Evolutionary conservation across 768 basidiomycete species (phyloP).

Genomic region (Suillus subaureus): DNA sequence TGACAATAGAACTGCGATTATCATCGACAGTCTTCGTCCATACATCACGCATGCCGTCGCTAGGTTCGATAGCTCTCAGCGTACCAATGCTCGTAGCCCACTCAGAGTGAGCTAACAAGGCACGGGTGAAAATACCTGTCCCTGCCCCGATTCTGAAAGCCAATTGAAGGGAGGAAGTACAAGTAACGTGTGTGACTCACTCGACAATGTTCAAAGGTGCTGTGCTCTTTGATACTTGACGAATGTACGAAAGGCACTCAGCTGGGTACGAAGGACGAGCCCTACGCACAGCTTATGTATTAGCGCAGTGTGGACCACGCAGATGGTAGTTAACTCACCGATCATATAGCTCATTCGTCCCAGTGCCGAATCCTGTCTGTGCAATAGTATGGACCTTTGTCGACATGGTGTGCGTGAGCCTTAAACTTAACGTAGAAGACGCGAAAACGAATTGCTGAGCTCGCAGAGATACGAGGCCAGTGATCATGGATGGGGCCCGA

Average conservation of each 20-base stretch:
- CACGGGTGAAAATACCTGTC: constrained; percentile 88
- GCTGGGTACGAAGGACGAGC: constrained; percentile 84
- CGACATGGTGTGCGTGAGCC: constrained; percentile 26
- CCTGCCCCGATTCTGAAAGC: constrained; percentile 72
- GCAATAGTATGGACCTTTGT: constrained; percentile 63
- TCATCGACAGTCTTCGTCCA: constrained; percentile 63
- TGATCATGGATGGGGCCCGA: constrained; percentile 5
- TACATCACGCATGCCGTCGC: constrained; percentile 78
- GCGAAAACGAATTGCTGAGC: neutral
- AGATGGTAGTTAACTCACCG: constrained; percentile 39
- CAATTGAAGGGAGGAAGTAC: constrained; percentile 6
- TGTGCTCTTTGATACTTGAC: constrained; percentile 40
- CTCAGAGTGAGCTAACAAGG: constrained; percentile 65
- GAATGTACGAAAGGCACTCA: constrained; percentile 62
- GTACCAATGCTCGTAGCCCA: constrained; percentile 52
- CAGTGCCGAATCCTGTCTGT: constrained; percentile 70
- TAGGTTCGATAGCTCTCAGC: constrained; percentile 80
- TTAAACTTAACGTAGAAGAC: neutral
- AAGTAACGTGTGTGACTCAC: constrained; percentile 41
- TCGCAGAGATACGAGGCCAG: neutral
- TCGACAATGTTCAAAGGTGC: constrained; percentile 65
- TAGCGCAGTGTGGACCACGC: neutral
- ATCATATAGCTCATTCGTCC: constrained; percentile 85
- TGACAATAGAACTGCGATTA: constrained; percentile 49
- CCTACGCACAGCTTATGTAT: constrained; percentile 37